phyloP scores from a whole-genome alignment of 345 rosid species.

The Salix dunnii region DNA sequence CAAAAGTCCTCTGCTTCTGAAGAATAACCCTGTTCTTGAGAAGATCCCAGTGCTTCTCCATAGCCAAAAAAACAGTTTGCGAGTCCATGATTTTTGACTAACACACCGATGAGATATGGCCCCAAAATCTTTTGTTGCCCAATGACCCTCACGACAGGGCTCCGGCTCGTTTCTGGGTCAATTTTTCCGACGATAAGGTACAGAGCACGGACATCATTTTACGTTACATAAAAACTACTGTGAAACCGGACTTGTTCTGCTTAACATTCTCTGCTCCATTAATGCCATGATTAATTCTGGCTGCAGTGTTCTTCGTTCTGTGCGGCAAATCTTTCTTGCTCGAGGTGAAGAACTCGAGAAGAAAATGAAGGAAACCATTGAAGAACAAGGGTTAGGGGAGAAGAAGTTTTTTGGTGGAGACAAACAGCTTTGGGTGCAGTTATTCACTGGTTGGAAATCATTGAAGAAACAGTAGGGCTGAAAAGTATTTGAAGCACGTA shows the following conservation, averaged over 20 bases:
- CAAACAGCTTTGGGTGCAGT: not conserved
- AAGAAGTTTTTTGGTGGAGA: not conserved
- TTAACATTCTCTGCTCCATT: not conserved
- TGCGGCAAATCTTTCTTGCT: not conserved
- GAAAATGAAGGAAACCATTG: not conserved
- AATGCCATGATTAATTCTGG: not conserved
- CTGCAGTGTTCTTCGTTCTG: not conserved
- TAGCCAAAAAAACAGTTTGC: not conserved
- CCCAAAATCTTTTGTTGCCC: not conserved
- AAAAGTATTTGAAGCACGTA: not conserved
- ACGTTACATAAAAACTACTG: too few species aligned
- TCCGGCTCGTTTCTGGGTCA: conserved; percentile 6
- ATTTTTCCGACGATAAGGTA: conserved; percentile 7
- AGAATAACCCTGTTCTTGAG: conserved; percentile 3
- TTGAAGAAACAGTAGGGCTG: not conserved
- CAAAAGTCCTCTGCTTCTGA: conserved; percentile 5
- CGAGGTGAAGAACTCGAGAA: not conserved
- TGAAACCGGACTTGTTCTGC: not conserved
- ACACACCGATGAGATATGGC: conserved; percentile 2
- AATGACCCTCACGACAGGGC: conserved; percentile 3
- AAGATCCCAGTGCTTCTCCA: not conserved
- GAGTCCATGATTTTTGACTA: conserved; percentile 5
- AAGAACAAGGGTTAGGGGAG: not conserved
- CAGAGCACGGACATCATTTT: too few species aligned
- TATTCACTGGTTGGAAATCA: not conserved